Evolutionary conservation across 2,329 filamentous ascomycete genomes (phyloP).

Genomic region (Neofusicoccum sp.): DNA sequence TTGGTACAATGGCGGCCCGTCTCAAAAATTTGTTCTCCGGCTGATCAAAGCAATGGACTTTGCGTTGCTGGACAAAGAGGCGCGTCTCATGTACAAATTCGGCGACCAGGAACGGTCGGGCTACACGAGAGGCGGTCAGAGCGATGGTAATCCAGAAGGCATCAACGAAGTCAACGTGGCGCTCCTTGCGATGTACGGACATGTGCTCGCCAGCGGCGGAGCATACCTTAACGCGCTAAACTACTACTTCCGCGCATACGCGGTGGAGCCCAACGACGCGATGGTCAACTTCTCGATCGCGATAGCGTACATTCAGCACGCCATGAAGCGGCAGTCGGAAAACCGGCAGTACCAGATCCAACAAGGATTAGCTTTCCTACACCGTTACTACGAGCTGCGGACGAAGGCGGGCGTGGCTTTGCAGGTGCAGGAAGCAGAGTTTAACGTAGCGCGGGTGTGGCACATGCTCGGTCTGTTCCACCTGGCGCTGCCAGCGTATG

Average conservation of each 20-base stretch:
- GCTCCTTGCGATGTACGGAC: conserved; percentile 83
- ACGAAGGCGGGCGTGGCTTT: conserved; percentile 41
- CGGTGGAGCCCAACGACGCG: conserved; percentile 72
- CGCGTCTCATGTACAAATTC: conserved; percentile 45
- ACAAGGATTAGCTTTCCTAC: conserved; percentile 80
- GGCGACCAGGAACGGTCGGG: conserved; percentile 37
- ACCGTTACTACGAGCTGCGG: conserved; percentile 67
- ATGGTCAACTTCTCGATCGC: conserved; percentile 79
- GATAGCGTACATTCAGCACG: conserved; percentile 75
- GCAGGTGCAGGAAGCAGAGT: conserved; percentile 72
- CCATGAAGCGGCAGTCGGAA: conserved; percentile 82
- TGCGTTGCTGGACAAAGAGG: conserved; percentile 55
- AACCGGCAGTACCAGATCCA: conserved; percentile 86
- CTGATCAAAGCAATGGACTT: conserved; percentile 90
- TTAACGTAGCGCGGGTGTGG: conserved; percentile 74
- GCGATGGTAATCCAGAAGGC: conserved; percentile 38
- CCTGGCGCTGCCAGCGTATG: conserved; percentile 71
- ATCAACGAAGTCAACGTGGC: conserved; percentile 65
- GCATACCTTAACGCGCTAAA: conserved; percentile 82
- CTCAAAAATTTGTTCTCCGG: conserved; percentile 86
- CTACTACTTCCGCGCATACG: conserved; percentile 70
- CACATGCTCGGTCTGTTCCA: conserved; percentile 72
- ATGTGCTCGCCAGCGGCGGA: conserved; percentile 81
- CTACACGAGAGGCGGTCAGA: conserved; percentile 36
- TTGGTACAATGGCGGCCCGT: conserved; percentile 76